Evolutionary conservation across 139 green algal species (phyloP), one percentile per base, ranked within the genome.

Genomic region (Tetraselmis chui): DNA sequence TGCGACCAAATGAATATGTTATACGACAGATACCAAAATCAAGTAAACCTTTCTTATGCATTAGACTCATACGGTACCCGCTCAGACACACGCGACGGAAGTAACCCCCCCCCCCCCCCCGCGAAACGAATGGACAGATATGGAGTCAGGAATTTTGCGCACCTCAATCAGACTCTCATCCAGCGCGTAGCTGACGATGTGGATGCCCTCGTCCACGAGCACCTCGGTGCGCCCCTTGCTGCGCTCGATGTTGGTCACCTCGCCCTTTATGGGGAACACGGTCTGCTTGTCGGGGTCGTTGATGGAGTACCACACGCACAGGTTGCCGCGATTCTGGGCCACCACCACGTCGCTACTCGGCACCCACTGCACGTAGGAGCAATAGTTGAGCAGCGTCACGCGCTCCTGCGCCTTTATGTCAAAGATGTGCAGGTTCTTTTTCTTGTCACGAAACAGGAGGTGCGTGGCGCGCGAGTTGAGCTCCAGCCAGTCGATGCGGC

Each of bases 251-350:
- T 83, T 83, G 59, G 84, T 76, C 23, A 88, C 90, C 1, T 89
- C 86, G 28, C 86, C 89, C 86, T 93, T 94, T 87, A 96, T 94
- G 67, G 87, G 84, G 26, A 94, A 90, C 77, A 91, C 88, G 28
- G 89, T 90, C 31, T 86, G 77, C 78, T 83, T 77, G 82, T 95
- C 91, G 1, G 92, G 90, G 23, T 85, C 88, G 83, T 91, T 88
- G 76, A 96, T 88, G 76, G 75, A 90, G 87, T 96, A 97, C 93
- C 93, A 97, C 45, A 97, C 91, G 81, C 92, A 95, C 78, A 97
- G 83, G 82, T 92, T 94, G 79, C 84, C 81, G 28, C 90, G 83
- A 82, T 77, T 90, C 83, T 97, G 93, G 23, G 91, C 93, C 30
- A 97, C 93, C 18, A 97, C 88, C 24, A 96, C 93, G 80, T 96